phyloP scores from a whole-genome alignment of 192 early-diverging fungal genomes.

The Neocallimastix lanati region DNA sequence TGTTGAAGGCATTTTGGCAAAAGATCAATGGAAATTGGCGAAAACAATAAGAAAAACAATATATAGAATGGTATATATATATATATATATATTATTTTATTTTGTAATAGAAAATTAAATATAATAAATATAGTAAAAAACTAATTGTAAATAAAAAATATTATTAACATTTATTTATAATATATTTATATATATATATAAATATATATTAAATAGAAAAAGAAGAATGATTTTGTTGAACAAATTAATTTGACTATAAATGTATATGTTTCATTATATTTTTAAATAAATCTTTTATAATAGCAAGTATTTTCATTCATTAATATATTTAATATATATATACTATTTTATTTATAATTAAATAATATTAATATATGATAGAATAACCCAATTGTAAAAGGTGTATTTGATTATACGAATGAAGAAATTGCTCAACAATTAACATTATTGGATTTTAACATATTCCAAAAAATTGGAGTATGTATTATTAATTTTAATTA shows the following conservation, averaged over 20 bases:
- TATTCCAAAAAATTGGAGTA: constrained; percentile 11
- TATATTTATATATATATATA: no score
- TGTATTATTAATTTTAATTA: neutral
- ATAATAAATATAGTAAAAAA: no score
- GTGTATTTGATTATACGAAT: constrained; percentile 5
- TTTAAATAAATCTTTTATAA: no score
- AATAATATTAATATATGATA: no score
- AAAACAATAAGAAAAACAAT: constrained; percentile 15
- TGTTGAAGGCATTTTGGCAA: constrained; percentile 10
- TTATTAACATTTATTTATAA: no score
- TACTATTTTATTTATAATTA: no score
- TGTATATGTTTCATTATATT: no score
- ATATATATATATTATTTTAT: no score
- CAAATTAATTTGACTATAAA: neutral
- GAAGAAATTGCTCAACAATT: constrained; percentile 18
- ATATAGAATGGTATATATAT: constrained; percentile 8
- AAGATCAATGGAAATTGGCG: constrained; percentile 9
- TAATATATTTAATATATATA: no score
- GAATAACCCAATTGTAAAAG: neutral
- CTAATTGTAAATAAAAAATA: no score
- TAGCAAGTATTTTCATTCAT: no score
- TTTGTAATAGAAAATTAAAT: no score
- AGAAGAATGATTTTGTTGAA: neutral
- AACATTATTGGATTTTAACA: constrained; percentile 11
- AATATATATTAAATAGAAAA: neutral